Evolutionary conservation across 148 eudicot species (phyloP), one percentile per base, ranked within the genome.

Genomic region (Beta vulgaris): DNA sequence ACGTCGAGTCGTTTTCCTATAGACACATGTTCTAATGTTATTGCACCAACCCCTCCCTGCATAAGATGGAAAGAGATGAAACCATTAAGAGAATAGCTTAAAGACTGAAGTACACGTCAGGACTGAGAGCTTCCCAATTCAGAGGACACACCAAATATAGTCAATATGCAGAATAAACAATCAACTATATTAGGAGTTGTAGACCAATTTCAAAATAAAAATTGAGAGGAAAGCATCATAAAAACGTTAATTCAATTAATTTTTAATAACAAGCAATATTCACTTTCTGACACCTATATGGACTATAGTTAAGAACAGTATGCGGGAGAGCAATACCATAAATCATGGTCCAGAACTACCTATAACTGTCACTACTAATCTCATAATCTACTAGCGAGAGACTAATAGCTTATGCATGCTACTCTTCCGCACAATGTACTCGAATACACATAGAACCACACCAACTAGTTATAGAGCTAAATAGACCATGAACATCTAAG

Each of bases 11-110:
- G 75, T 95, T 81, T 95, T 89, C 55, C 97, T 90, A 77, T 86
- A 95, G 68, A 92, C 87, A 80, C 99, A 95, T 61, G 91, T 78
- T 80, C 90, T 77, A 58, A 80, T 59, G 65, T 77, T 85, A 84
- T 95, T 88, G 77, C 99, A 95, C 99, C 99, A 95, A 69, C 99
- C 99, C 99, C 99, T 76, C 99, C 99, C 99, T 95, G 85, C 77
- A 86, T 36, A 80, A 71, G 40, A 70, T 44, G 18, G 44, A 59
- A 78, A 57, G 57, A 29, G 55, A 58, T 16, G 48, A 28, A 54
- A 44, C 48, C 46, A 23, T 11, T 21, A 15, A 37, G 34, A 57
- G 39, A 31, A 37, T 19, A 48, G 12, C n/a, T n/a, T 48, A 18
- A 48, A 48, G 18, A 48, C 53, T 48, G 18, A 16, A 48, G 53